These are phyloP conservation scores for Chytridium lagenaria DNA, from an alignment of 371 early-diverging fungal species.

Conservation along the genomic window DNA sequence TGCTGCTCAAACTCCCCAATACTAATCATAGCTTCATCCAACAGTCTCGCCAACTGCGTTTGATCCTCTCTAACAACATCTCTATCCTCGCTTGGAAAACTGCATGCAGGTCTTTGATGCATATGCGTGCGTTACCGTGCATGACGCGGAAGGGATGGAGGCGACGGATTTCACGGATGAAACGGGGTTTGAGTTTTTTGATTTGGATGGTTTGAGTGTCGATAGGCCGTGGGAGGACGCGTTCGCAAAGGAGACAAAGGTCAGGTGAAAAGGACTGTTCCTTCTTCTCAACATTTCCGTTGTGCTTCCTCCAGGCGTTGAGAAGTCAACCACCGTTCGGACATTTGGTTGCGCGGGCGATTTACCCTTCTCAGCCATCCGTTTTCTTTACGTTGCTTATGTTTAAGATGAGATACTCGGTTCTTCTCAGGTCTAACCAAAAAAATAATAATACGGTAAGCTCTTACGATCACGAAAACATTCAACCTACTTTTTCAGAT, in stretches of 20 bases:
- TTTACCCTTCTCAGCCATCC: background rate
- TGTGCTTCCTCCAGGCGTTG: too few relatives aligned
- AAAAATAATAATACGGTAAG: background rate
- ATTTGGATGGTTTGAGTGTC: slow-evolving; percentile 35
- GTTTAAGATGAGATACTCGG: slow-evolving; percentile 3
- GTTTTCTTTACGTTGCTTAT: background rate
- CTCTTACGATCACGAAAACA: background rate
- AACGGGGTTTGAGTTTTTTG: slow-evolving; percentile 37
- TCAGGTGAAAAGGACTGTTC: background rate
- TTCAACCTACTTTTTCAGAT: too few relatives aligned
- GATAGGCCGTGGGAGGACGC: slow-evolving; percentile 28
- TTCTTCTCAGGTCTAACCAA: background rate
- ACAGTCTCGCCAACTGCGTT: slow-evolving; percentile 35
- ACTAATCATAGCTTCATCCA: slow-evolving; percentile 51
- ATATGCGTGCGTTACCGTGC: slow-evolving; percentile 22
- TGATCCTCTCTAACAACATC: slow-evolving; percentile 43
- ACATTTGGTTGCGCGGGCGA: background rate
- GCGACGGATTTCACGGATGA: slow-evolving; percentile 37
- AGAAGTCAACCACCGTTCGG: too few relatives aligned
- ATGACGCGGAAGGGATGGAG: slow-evolving; percentile 23
- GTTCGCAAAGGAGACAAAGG: slow-evolving; percentile 31
- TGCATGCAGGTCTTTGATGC: slow-evolving; percentile 37
- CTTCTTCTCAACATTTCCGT: too few relatives aligned
- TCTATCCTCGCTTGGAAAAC: slow-evolving; percentile 45
- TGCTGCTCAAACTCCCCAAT: slow-evolving; percentile 46